Base-by-base conservation (phyloP, 352 stramenopile species). In the Phytophthora foliorum region DNA sequence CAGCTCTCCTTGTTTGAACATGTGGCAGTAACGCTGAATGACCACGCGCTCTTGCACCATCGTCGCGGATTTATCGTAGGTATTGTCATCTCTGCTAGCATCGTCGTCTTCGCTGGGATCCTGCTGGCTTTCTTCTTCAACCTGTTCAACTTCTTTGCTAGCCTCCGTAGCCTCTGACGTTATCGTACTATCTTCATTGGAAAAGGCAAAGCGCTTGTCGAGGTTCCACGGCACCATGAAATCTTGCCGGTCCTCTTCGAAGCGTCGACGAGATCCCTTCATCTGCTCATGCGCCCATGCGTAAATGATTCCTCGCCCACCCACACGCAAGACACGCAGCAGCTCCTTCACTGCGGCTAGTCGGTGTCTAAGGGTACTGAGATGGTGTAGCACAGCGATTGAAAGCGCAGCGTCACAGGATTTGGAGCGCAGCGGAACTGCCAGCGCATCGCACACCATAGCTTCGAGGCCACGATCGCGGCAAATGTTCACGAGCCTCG, bases 151-250 rank as follows among this genome's bases (percentile, higher is more conserved):
- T 24, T 67, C n/a, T 22, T 71, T 25, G 14, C 17, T 41, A 48
- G 34, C 4, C 9, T 57, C 57, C 14, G 31, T 19, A 59, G 57
- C 17, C 29, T 45, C 53, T 1, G 46, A 65, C 2, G 34, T 67
- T 36, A 10, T 55, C 7, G 21, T 49, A 31, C 32, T 45, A 17
- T 70, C 53, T 25, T 67, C 56, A 57, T 13, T 58, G 19, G 55
- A 50, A 24, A 75, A 61, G 11, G 62, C 84, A 68, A 90, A 92
- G 32, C 86, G 86, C 72, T 89, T 89, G 71, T 96, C 87, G 3
- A 96, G 59, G 65, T 95, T 94, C 87, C 89, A 96, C 19, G 89
- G 89, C 48, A 96, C 87, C 85, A 96, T 94, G 51, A 93, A 96
- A 58, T 96, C 89, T 72, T 96, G 89, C 22, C 76, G 79, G 14